These are phyloP conservation scores for Catunica adiposa DNA, from an alignment of 2,329 filamentous ascomycete genomes.

Conservation along the genomic window DNA sequence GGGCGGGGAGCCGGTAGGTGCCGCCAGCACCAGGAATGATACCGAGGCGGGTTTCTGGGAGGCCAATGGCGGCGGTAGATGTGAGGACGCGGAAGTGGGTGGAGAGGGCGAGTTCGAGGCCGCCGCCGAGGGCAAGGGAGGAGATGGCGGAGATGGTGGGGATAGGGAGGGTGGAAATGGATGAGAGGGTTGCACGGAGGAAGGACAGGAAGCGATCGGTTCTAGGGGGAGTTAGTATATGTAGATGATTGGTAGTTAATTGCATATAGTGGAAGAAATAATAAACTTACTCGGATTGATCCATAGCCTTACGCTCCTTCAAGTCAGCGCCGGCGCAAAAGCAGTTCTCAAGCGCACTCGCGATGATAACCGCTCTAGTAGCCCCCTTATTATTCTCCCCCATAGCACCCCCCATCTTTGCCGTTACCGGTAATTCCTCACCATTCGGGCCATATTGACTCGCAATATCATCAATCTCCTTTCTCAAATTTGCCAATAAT, in stretches of 20 bases:
- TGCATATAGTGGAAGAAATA: background rate
- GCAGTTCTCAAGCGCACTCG: conserved; percentile 66
- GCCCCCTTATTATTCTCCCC: conserved; percentile 32
- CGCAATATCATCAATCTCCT: conserved; percentile 57
- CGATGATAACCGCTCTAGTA: conserved; percentile 68
- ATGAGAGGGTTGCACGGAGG: conserved; percentile 59
- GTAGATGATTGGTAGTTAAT: too few relatives aligned
- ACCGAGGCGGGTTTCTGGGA: conserved; percentile 82
- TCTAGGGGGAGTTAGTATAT: conserved; percentile 27
- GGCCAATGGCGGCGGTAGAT: conserved; percentile 59
- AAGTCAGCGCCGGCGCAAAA: conserved; percentile 94
- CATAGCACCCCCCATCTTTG: conserved; percentile 29
- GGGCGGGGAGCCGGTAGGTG: conserved; percentile 66
- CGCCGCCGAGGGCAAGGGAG: conserved; percentile 76
- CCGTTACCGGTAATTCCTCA: conserved; percentile 29
- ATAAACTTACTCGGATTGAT: conserved; percentile 51
- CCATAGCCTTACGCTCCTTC: conserved; percentile 70
- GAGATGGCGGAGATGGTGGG: conserved; percentile 82
- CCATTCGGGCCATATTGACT: conserved; percentile 45
- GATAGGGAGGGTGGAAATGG: conserved; percentile 60
- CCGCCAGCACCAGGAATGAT: conserved; percentile 93
- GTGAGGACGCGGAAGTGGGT: conserved; percentile 80
- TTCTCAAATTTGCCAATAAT: conserved; percentile 54
- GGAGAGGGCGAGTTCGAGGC: conserved; percentile 78
- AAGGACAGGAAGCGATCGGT: conserved; percentile 61